Evolutionary conservation across 2,329 filamentous ascomycete genomes (phyloP).

Genomic region (Xylogone sp.): DNA sequence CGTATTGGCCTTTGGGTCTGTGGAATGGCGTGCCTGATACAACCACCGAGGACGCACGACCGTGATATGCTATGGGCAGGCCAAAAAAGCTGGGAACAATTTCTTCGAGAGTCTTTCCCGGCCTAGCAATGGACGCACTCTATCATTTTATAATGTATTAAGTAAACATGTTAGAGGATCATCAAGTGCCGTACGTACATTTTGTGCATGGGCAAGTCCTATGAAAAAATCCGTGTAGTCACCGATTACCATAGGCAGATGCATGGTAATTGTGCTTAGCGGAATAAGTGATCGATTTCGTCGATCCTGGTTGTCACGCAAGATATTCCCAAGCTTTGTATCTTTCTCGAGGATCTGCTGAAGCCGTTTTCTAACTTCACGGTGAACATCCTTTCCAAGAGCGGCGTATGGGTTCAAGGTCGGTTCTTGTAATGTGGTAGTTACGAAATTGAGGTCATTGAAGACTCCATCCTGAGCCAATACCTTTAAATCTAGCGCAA

Average conservation of each 20-base stretch:
- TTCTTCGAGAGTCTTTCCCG: no score
- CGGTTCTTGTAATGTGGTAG: constrained; percentile 54
- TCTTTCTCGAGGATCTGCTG: constrained; percentile 59
- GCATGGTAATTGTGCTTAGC: constrained; percentile 45
- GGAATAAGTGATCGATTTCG: constrained; percentile 54
- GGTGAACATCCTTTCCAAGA: constrained; percentile 62
- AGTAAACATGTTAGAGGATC: no score
- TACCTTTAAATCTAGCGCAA: constrained; percentile 58
- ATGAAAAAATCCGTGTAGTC: constrained; percentile 56
- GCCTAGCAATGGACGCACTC: no score
- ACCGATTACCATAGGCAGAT: constrained; percentile 50
- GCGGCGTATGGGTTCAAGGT: constrained; percentile 69
- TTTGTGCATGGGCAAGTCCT: constrained; percentile 47
- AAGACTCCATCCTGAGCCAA: not conserved
- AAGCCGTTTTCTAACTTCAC: constrained; percentile 62
- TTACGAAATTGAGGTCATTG: constrained; percentile 42
- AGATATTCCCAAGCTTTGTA: constrained; percentile 53
- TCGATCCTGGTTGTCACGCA: constrained; percentile 55
- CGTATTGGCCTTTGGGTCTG: constrained; percentile 74
- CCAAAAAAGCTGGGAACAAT: constrained; percentile 86
- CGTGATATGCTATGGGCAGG: constrained; percentile 78
- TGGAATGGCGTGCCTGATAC: constrained; percentile 69
- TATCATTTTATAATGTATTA: no score
- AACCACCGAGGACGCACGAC: constrained; percentile 71
- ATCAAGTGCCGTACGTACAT: no score